Percentiles rank a stretch among this genome's conserved stretches.
Evolutionary conservation across 345 rosid genomes (phyloP).

Genomic region (Bruguiera gymnorhiza): DNA sequence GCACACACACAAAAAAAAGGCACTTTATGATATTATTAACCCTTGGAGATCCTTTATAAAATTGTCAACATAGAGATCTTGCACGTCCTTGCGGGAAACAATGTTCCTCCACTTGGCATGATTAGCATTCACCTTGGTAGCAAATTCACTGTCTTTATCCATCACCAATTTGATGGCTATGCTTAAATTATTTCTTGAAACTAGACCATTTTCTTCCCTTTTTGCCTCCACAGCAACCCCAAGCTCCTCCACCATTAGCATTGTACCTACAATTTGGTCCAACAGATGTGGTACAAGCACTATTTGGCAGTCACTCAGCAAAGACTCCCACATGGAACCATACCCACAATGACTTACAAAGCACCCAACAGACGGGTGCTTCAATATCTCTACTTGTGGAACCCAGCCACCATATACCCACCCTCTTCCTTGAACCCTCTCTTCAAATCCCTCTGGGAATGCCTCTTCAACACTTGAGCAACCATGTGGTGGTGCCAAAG

Average conservation of each 20-base stretch:
- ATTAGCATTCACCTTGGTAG: no score
- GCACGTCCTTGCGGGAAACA: no score
- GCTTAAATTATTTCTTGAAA: no score
- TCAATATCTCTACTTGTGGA: constrained; percentile 29
- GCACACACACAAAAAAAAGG: no score
- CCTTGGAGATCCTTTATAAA: no score
- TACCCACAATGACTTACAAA: constrained; percentile 41
- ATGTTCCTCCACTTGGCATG: no score
- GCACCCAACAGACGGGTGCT: constrained; percentile 38
- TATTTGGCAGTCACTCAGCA: not conserved
- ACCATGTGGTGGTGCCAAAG: not conserved
- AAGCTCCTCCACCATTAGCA: not conserved
- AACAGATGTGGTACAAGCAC: not conserved
- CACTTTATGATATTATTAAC: no score
- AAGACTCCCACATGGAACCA: constrained; percentile 2
- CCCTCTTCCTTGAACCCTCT: constrained; percentile 36
- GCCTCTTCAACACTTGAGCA: constrained; percentile 1
- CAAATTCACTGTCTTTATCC: no score
- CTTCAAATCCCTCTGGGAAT: constrained; percentile 37
- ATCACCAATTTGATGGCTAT: no score
- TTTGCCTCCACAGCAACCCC: constrained; percentile 1
- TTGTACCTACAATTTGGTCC: not conserved
- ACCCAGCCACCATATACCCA: constrained; percentile 39
- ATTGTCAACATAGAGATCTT: no score
- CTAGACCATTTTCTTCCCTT: not conserved